A percentile compares a stretch with the other conserved stretches of the same genome.
Conservation (phyloP, 106 monocot species). For the Hemerocallis citrina region DNA sequence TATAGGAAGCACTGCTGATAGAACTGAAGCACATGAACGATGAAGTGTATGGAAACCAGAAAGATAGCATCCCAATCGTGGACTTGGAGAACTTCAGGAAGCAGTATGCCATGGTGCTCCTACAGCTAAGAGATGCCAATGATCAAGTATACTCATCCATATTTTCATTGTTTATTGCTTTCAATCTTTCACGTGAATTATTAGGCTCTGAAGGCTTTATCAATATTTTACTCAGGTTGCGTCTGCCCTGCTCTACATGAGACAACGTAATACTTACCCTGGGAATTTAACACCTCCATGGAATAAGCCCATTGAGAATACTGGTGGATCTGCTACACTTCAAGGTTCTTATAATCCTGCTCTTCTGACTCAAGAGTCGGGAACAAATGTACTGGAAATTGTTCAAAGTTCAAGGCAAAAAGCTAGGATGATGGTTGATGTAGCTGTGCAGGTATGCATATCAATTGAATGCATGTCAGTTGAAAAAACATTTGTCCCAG, state of each 20-base stretch:
- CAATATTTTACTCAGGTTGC: constrained; percentile 44
- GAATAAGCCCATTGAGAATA: constrained; percentile 34
- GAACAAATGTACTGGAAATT: constrained; percentile 62
- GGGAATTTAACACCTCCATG: constrained; percentile 43
- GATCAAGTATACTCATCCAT: constrained; percentile 44
- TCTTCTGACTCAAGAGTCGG: constrained; percentile 40
- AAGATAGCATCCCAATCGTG: constrained; percentile 45
- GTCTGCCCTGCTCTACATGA: constrained; percentile 57
- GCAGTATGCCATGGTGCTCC: constrained; percentile 90
- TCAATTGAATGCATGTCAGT: not conserved
- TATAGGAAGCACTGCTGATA: constrained; percentile 78
- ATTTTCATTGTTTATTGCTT: not conserved
- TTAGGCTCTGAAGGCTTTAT: not conserved
- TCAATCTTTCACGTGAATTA: not conserved
- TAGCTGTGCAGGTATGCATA: constrained; percentile 52
- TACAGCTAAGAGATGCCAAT: constrained; percentile 84
- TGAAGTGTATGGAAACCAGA: constrained; percentile 69
- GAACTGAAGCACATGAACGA: constrained; percentile 93
- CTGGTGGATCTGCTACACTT: constrained; percentile 23
- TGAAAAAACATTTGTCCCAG: not conserved
- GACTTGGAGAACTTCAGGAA: constrained; percentile 82
- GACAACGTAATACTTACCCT: constrained; percentile 79
- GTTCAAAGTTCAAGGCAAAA: constrained; percentile 59
- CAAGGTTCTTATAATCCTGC: constrained; percentile 36
- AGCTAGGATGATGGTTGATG: constrained; percentile 78